Percentiles rank a stretch among this genome's conserved stretches.
phyloP scores from a whole-genome alignment of 495 filamentous ascomycete species.

The Annulohypoxylon nitens region DNA sequence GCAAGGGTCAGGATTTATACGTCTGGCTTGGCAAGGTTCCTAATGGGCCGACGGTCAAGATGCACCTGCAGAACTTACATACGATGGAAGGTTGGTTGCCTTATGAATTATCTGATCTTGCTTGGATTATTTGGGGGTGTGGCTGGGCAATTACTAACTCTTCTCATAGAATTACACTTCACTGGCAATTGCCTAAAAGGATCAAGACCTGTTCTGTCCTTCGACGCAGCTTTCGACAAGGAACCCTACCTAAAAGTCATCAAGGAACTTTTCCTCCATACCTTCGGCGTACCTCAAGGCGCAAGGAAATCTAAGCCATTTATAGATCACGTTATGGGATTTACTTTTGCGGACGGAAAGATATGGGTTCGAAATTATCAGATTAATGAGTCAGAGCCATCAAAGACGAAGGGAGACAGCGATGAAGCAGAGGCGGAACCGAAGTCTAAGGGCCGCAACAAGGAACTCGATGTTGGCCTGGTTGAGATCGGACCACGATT shows the following conservation, averaged over 20 bases:
- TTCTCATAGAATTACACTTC: conserved; percentile 82
- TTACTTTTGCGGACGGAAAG: conserved; percentile 93
- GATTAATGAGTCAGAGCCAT: conserved; percentile 82
- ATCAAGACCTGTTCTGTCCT: conserved; percentile 92
- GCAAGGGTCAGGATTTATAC: conserved; percentile 95
- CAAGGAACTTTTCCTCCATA: conserved; percentile 88
- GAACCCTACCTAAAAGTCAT: conserved; percentile 77
- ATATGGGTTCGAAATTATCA: conserved; percentile 98
- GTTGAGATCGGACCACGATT: conserved; percentile 97
- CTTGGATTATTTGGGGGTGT: background rate
- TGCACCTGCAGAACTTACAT: conserved; percentile 76
- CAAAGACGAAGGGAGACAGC: conserved; percentile 59
- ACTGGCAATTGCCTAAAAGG: conserved; percentile 97
- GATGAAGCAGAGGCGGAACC: conserved; percentile 48
- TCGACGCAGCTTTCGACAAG: conserved; percentile 86
- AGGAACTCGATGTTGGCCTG: conserved; percentile 80
- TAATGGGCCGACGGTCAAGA: conserved; percentile 87
- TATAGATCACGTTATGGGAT: conserved; percentile 92
- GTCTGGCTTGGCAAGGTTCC: conserved; percentile 94
- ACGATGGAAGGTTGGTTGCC: conserved; percentile 52
- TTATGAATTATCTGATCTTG: conserved; percentile 28
- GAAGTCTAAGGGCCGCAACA: conserved; percentile 55
- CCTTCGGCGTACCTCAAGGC: conserved; percentile 92
- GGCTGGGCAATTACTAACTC: conserved; percentile 15
- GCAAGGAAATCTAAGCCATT: conserved; percentile 94